These are phyloP conservation scores for Colletotrichum simmondsii DNA, from an alignment of 2,329 filamentous ascomycete genomes.

Conservation along the genomic window DNA sequence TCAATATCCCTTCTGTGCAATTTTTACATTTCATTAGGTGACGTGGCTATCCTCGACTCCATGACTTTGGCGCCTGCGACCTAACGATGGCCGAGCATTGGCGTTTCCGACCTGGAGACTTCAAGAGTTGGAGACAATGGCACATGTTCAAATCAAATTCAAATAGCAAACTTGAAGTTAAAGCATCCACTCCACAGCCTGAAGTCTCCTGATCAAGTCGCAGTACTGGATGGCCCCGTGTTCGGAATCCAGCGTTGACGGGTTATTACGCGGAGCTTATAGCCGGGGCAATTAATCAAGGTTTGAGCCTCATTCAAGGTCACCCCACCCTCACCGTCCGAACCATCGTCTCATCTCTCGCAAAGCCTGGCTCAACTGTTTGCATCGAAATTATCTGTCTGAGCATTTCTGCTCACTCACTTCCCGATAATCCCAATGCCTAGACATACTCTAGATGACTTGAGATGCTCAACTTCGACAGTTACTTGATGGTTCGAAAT, in stretches of 20 bases:
- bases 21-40: neutral
- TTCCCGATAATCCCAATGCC: no score
- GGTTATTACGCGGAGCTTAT: neutral
- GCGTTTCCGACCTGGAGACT: neutral
- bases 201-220: neutral
- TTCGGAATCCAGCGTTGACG: neutral
- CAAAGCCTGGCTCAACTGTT: no score
- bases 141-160: neutral
- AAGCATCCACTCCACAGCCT: no score
- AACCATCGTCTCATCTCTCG: neutral
- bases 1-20: neutral
- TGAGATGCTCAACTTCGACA: no score
- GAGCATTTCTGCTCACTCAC: neutral
- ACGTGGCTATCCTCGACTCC: neutral
- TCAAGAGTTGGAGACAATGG: neutral
- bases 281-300: neutral
- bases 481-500: neutral
- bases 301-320: neutral
- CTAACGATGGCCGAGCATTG: neutral
- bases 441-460: no score
- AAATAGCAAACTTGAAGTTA: neutral
- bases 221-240: neutral
- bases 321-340: neutral
- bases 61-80: neutral
- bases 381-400: no score